Percentiles rank a stretch among this genome's conserved stretches.
phyloP scores from a whole-genome alignment of 345 rosid species.

The Lepidium aucheri region DNA sequence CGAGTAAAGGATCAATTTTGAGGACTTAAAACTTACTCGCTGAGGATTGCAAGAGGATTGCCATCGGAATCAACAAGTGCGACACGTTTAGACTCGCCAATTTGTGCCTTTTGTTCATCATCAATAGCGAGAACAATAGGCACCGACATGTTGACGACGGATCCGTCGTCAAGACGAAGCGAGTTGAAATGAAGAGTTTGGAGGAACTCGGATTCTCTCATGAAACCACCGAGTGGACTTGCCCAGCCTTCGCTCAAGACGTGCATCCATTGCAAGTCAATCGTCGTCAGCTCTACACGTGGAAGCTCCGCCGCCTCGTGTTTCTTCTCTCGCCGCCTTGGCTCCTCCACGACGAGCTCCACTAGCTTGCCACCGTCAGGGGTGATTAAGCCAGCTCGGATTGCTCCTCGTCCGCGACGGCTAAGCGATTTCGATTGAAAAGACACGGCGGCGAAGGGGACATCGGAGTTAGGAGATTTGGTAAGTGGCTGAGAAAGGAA shows the following conservation, averaged over 20 bases:
- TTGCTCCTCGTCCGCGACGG: slow-evolving; percentile 4
- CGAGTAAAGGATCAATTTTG: neutral
- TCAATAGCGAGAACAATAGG: slow-evolving; percentile 87
- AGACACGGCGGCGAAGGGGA: slow-evolving; percentile 34
- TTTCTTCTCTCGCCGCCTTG: slow-evolving; percentile 42
- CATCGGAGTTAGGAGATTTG: slow-evolving; percentile 34
- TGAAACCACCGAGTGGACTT: slow-evolving; percentile 91
- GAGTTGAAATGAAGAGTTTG: slow-evolving; percentile 99
- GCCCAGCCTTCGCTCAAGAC: slow-evolving; percentile 99
- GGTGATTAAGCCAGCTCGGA: slow-evolving; percentile 55
- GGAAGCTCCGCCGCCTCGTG: slow-evolving; percentile 60
- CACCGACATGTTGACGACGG: slow-evolving; percentile 94
- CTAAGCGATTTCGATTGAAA: slow-evolving; percentile 14
- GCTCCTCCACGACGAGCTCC: slow-evolving; percentile 56
- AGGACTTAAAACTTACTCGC: slow-evolving; percentile 44
- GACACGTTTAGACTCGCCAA: slow-evolving; percentile 63
- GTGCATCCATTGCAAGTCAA: slow-evolving; percentile 88
- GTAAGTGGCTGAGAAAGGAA: slow-evolving; percentile 33
- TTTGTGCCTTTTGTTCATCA: slow-evolving; percentile 54
- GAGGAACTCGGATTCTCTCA: slow-evolving; percentile 99
- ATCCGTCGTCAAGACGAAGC: slow-evolving; percentile 82
- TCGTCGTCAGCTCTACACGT: slow-evolving; percentile 52
- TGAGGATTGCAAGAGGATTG: slow-evolving; percentile 63
- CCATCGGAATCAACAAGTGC: slow-evolving; percentile 69
- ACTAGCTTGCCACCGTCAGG: slow-evolving; percentile 90